phyloP scores from a whole-genome alignment of 106 monocot genomes.

The Dendrobium huoshanense region DNA sequence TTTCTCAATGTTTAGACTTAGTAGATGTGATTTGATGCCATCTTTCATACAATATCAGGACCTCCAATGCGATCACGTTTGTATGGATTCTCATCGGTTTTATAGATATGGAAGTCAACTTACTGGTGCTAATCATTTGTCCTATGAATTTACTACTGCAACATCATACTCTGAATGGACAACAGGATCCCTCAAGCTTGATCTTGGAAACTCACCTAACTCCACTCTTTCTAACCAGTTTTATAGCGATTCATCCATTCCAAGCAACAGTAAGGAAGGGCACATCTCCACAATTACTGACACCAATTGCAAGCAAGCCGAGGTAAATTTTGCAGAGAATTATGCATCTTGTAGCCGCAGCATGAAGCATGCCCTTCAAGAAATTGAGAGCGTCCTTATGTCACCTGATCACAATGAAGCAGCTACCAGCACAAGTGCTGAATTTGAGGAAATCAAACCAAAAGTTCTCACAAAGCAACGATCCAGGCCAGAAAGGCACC shows the following conservation, averaged over 20 bases:
- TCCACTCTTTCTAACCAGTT: conserved; percentile 50
- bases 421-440: conserved; percentile 19
- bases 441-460: conserved; percentile 6
- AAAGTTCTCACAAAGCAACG: too few relatives aligned
- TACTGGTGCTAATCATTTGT: not conserved
- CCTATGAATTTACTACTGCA: not conserved
- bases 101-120: not conserved
- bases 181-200: conserved; percentile 15
- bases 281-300: too few relatives aligned
- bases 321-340: not conserved
- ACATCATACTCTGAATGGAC: not conserved
- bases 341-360: conserved; percentile 17
- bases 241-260: conserved; percentile 24
- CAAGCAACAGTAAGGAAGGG: conserved; percentile 18
- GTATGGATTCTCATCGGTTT: not conserved
- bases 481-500: too few relatives aligned
- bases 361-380: conserved; percentile 52
- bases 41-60: not conserved
- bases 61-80: not conserved
- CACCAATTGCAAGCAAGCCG: too few relatives aligned
- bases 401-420: conserved; percentile 48
- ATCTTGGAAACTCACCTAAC: conserved; percentile 44
- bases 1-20: too few relatives aligned
- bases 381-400: conserved; percentile 77
- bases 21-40: not conserved